These are phyloP conservation scores for Lecanicillium sp. DNA, from an alignment of 2,329 filamentous ascomycete genomes.

Conservation along the genomic window DNA sequence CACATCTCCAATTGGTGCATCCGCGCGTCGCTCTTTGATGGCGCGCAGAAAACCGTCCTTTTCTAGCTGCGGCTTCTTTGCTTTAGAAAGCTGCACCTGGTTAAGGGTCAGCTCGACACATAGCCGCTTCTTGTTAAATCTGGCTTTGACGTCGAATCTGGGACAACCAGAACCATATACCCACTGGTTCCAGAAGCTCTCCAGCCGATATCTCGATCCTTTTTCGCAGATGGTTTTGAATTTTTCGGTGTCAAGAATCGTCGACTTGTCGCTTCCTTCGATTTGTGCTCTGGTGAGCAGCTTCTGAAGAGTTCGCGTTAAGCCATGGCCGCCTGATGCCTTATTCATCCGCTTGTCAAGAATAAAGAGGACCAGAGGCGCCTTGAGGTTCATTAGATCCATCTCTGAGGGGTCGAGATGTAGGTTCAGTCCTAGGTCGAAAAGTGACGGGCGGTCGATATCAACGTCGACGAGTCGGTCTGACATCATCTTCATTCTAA, in stretches of 20 bases:
- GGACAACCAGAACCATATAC: conserved; percentile 83
- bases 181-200: conserved; percentile 93
- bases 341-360: conserved; percentile 88
- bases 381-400: conserved; percentile 87
- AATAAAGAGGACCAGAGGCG: conserved; percentile 85
- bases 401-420: conserved; percentile 77
- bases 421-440: conserved; percentile 69
- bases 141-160: conserved; percentile 74
- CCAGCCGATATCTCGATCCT: conserved; percentile 75
- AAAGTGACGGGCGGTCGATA: conserved; percentile 71
- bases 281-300: conserved; percentile 81
- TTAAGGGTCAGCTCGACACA: conserved; percentile 86
- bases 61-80: conserved; percentile 43
- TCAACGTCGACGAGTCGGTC: conserved; percentile 79
- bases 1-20: conserved; percentile 60
- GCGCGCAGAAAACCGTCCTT: conserved; percentile 76
- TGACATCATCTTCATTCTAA: conserved; percentile 76
- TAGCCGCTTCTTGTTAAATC: conserved; percentile 96
- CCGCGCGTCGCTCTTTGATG: conserved; percentile 68
- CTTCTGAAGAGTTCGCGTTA: conserved; percentile 78
- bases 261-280: conserved; percentile 51
- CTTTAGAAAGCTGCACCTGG: conserved; percentile 56
- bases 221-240: conserved; percentile 86
- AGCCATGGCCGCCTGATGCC: conserved; percentile 69
- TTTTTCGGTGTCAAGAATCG: conserved; percentile 64